phyloP scores from a whole-genome alignment of 2,329 filamentous ascomycete species.

The Aspergillus sergii region DNA sequence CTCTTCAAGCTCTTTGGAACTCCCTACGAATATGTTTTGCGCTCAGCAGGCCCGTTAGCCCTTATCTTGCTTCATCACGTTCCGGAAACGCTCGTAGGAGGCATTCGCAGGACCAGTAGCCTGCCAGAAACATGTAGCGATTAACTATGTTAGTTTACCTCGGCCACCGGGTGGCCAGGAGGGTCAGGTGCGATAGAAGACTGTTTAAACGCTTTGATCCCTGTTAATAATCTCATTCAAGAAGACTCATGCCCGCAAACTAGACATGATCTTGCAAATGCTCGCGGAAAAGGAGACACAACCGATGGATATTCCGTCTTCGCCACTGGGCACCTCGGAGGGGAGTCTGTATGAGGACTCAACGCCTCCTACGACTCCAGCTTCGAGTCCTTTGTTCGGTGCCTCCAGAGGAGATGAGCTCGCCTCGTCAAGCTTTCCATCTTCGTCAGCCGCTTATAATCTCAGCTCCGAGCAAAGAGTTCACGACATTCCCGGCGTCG shows the following conservation, averaged over 20 bases:
- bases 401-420: conserved; percentile 27
- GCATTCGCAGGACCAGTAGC: not conserved
- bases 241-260: not conserved
- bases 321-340: conserved; percentile 21
- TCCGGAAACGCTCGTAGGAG: not conserved
- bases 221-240: not conserved
- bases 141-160: not conserved
- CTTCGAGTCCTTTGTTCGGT: conserved; percentile 30
- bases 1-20: conserved; percentile 9
- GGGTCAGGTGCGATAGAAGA: not conserved
- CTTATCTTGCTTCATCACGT: not conserved
- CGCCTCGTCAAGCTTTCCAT: conserved; percentile 4
- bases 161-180: not conserved
- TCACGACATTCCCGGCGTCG: not conserved
- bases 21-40: not conserved
- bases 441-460: not conserved
- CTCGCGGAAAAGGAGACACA: not conserved
- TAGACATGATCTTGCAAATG: not conserved
- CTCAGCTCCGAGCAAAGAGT: not conserved
- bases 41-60: not conserved
- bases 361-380: conserved; percentile 30
- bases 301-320: conserved; percentile 25
- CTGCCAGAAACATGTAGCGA: not conserved
- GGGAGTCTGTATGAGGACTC: conserved; percentile 25
- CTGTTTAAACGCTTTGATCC: not conserved